phyloP scores from a whole-genome alignment of 352 stramenopile species.

The Phytophthora pisi region DNA sequence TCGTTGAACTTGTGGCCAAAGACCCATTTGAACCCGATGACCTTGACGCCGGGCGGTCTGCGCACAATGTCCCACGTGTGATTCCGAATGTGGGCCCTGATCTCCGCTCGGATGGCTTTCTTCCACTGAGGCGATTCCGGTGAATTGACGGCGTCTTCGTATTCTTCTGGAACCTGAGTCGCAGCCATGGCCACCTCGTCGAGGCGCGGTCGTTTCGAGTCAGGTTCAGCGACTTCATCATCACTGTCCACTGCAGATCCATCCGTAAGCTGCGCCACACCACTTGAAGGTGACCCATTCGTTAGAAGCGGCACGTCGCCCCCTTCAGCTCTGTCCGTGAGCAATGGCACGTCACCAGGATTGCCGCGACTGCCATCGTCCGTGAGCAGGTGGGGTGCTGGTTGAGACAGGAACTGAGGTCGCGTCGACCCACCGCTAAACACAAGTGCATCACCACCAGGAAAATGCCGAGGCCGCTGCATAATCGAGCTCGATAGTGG shows the following conservation, averaged over 20 bases:
- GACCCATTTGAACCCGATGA: constrained; percentile 33
- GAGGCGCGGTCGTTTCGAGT: too few species aligned
- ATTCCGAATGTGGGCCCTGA: constrained; percentile 9
- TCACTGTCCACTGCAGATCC: too few species aligned
- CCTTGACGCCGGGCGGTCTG: constrained; percentile 13
- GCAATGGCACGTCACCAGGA: too few species aligned
- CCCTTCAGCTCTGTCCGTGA: too few species aligned
- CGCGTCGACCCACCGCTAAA: background rate
- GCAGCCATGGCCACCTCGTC: background rate
- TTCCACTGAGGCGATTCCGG: constrained; percentile 16
- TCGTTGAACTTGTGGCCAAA: constrained; percentile 33
- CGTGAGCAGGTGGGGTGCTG: background rate
- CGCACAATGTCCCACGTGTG: constrained; percentile 21
- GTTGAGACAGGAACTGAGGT: background rate
- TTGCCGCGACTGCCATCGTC: too few species aligned
- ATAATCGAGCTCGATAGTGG: too few species aligned
- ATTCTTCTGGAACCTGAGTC: background rate
- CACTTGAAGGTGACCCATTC: background rate
- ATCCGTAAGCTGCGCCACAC: background rate
- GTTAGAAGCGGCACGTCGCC: background rate
- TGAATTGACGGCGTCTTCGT: constrained; percentile 5
- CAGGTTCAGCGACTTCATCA: too few species aligned
- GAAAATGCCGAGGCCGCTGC: too few species aligned
- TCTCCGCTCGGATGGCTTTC: constrained; percentile 13
- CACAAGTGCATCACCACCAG: background rate